A percentile compares a stretch with the other conserved stretches of the same genome.
Evolutionary conservation across 1,284 basidiomycete genomes (phyloP).

Genomic region (Boletus subluridellus): DNA sequence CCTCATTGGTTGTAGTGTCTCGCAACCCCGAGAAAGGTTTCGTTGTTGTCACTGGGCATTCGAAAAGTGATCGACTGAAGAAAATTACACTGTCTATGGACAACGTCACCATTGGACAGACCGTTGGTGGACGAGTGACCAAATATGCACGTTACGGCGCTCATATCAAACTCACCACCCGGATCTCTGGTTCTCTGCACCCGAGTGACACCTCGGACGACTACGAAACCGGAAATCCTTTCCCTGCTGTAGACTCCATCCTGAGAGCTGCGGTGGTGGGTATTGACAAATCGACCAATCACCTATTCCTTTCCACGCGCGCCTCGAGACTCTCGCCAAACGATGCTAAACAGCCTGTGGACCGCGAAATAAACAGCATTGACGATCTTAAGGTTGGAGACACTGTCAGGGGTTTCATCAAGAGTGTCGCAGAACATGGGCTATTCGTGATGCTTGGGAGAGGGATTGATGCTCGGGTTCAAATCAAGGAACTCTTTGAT

Average conservation of each 20-base stretch:
- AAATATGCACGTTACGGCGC: conserved; percentile 67
- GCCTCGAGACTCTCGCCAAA: conserved; percentile 62
- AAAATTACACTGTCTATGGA: conserved; percentile 62
- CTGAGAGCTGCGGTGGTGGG: conserved; percentile 69
- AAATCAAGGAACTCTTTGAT: conserved; percentile 92
- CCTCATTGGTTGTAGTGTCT: conserved; percentile 84
- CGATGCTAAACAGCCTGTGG: conserved; percentile 50
- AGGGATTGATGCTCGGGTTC: conserved; percentile 83
- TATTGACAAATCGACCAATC: conserved; percentile 59
- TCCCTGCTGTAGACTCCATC: conserved; percentile 65
- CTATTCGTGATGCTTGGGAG: conserved; percentile 88
- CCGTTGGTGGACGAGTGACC: conserved; percentile 75
- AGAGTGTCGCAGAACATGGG: conserved; percentile 81
- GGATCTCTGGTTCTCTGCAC: conserved; percentile 72
- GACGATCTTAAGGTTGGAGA: conserved; percentile 71
- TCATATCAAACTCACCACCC: conserved; percentile 68
- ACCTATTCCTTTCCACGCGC: conserved; percentile 76
- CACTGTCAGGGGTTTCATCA: conserved; percentile 83
- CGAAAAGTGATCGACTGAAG: conserved; percentile 47
- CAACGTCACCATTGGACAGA: conserved; percentile 64
- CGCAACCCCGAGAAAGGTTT: conserved; percentile 85
- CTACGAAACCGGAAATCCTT: conserved; percentile 55
- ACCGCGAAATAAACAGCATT: conserved; percentile 67
- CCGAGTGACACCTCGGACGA: conserved; percentile 82
- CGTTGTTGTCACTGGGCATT: conserved; percentile 79